Percentiles rank a stretch among this genome's conserved stretches.
These are phyloP conservation scores for Epichloe scottii DNA, from an alignment of 2,329 filamentous ascomycete genomes.

Conservation along the genomic window DNA sequence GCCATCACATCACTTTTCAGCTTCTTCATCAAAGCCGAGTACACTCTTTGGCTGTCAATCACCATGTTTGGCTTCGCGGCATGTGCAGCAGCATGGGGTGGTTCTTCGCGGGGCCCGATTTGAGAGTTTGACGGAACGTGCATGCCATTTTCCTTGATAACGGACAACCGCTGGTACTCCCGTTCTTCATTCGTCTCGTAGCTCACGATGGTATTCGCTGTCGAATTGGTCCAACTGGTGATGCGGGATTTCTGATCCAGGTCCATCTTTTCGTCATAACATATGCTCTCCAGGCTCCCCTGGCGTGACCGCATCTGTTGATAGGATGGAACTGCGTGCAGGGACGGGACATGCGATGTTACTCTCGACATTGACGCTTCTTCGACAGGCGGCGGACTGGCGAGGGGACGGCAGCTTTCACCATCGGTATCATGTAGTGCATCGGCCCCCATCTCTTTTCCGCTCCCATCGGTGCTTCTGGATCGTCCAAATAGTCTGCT, in stretches of 20 bases:
- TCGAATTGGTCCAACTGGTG: constrained; percentile 61
- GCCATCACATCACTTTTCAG: constrained; percentile 27
- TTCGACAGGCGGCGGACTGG: constrained; percentile 22
- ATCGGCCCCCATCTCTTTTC: constrained; percentile 2
- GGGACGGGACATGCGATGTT: constrained; percentile 34
- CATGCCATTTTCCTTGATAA: constrained; percentile 45
- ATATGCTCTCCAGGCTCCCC: constrained; percentile 41
- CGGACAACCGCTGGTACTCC: constrained; percentile 46
- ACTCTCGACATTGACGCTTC: constrained; percentile 36
- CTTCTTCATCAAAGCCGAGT: constrained; percentile 50
- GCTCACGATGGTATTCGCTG: constrained; percentile 40
- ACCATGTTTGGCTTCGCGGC: constrained; percentile 11
- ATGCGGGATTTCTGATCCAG: constrained; percentile 49
- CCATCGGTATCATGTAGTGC: constrained; percentile 13
- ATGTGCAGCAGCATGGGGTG: background rate
- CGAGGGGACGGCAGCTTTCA: constrained; percentile 21
- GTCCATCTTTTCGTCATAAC: constrained; percentile 24
- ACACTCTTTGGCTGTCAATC: constrained; percentile 46
- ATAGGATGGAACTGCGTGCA: constrained; percentile 33
- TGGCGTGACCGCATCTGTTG: constrained; percentile 38
- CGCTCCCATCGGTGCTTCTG: constrained; percentile 10
- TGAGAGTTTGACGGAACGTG: constrained; percentile 25
- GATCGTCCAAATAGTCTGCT: constrained; percentile 28
- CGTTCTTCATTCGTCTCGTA: constrained; percentile 26
- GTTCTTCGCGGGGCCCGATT: background rate